Percentiles rank a stretch among this genome's conserved stretches.
These are phyloP conservation scores for Symmetrospora coprosmae DNA, from an alignment of 768 basidiomycete genomes.

Conservation along the genomic window DNA sequence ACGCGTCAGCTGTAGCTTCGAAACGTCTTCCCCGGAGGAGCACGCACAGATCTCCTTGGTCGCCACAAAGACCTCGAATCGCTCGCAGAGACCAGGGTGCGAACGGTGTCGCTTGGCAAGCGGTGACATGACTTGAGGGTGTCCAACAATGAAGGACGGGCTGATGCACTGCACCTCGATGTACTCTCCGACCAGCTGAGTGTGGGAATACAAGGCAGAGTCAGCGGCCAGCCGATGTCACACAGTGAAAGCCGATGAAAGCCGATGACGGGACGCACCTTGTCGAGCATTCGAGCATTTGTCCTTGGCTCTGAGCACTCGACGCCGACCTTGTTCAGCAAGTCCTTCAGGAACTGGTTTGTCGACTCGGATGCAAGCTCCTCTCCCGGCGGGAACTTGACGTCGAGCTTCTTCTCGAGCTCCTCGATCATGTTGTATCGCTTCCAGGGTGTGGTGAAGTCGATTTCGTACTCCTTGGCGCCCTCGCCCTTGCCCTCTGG, in stretches of 20 bases:
- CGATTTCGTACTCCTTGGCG: conserved; percentile 51
- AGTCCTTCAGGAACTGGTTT: conserved; percentile 69
- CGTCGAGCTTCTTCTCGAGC: conserved; percentile 78
- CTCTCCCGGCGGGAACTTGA: conserved; percentile 85
- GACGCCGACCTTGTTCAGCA: conserved; percentile 84
- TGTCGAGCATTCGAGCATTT: conserved; percentile 85
- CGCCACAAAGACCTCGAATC: conserved; percentile 96
- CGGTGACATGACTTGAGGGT: conserved; percentile 99
- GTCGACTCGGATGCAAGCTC: conserved; percentile 73
- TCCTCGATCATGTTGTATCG: conserved; percentile 95
- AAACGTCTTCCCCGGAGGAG: not conserved
- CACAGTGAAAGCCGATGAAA: not conserved
- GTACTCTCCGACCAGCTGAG: conserved; percentile 92
- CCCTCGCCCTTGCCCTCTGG: conserved; percentile 76
- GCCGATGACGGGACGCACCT: conserved; percentile 43
- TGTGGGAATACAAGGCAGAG: not conserved
- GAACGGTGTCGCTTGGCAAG: conserved; percentile 97
- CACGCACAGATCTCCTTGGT: conserved; percentile 89
- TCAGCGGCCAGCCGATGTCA: not conserved
- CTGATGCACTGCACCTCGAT: conserved; percentile 95
- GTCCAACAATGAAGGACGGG: conserved; percentile 94
- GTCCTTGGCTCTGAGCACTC: conserved; percentile 94
- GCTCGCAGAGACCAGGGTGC: conserved; percentile 91
- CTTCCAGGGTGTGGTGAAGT: conserved; percentile 94
- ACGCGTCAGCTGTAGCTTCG: not conserved